Base-by-base conservation (phyloP, 768 basidiomycete species). In the Russula sp. region DNA sequence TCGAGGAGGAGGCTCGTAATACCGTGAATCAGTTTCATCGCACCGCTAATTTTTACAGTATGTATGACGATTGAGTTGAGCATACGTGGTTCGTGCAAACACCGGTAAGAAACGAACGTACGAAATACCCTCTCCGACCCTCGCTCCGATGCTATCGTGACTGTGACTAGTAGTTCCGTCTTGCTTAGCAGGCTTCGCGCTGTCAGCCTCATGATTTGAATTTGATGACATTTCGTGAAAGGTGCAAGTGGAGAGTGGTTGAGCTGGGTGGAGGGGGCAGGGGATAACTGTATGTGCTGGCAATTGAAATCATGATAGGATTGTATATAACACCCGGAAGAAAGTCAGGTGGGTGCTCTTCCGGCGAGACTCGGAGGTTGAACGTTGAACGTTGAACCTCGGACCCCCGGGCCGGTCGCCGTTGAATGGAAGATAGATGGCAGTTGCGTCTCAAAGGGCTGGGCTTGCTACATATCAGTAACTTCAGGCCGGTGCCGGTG, bases 11-110 rank as follows among this genome's bases (percentile, higher is more conserved):
- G 18, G 26, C 16, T 38, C 2, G 8, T 16, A 26, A 28, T 60
- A 65, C 64, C 64, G 28, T 61, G 64, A 48, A 65, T 3, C 8
- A 61, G 2, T 24, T 56, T 50, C 59, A 32, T n/a, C 28, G 38
- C 59, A 30, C 58, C 53, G n/a, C 63, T 64, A n/a, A 30, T 13
- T 14, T 2, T 30, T n/a, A n/a, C n/a, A n/a, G n/a, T n/a, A 30
- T 6, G 28, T 30, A 1, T 0, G 11, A 14, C 24, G 8, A 32
- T n/a, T 9, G 11, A 24, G 10, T 30, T 57, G 20, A 56, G 49
- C 28, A 44, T 30, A 6, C 26, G n/a, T n/a, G 13, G 1, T 26
- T 22, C 10, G 4, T 26, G 38, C 7, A 3, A 7, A 18, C 11
- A 30, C 38, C 22, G 5, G 14, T 10, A 11, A 1, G 51, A 32